Base-by-base conservation (phyloP, 2,329 filamentous ascomycete species). In the Aspergillus latus region DNA sequence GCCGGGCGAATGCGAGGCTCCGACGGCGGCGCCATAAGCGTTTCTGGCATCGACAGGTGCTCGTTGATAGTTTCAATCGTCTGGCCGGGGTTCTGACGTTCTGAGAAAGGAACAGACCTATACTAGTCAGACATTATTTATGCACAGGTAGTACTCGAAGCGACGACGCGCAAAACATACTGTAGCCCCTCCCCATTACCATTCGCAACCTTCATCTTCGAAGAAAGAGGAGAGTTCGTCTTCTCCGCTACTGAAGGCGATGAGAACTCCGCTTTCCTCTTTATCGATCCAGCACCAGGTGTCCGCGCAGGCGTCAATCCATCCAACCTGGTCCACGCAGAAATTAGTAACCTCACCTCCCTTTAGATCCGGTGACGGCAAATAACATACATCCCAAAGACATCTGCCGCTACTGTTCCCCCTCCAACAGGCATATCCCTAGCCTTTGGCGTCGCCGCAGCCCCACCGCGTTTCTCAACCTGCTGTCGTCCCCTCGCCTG, bases 1-100 rank as follows among this genome's bases (percentile, higher is more conserved):
- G 88, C 92, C 16, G 96, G 81, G 69, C 89, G 92, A 71, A 97
- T 86, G 49, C 94, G 88, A 13, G 90, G 70, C 71, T 94, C 89
- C 9, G 85, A 71, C 62, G 86, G 90, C 1, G 88, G 88, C 32
- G 87, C 86, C 26, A 89, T 82, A 2, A 88, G 89, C 1, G 88
- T 78, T 46, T 90, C 86, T 30, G 88, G 79, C 1, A 85, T 75
- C 11, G 82, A 71, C 30, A 96, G 82, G 57, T 93, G 85, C 42
- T 83, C 79, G 73, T 97, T 97, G 59, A 99, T 82, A 29, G 91
- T 84, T 70, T 97, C 92, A 47, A 94, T 71, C 8, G 91, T 82
- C 65, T 95, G 88, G 54, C 93, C 93, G 10, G 91, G 80, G 65
- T 95, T 92, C 34, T 80, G 78, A 49, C 94, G 86, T 59, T 92